phyloP scores from a whole-genome alignment of 805 yeast species.

The Naumovozyma dairenensis region DNA sequence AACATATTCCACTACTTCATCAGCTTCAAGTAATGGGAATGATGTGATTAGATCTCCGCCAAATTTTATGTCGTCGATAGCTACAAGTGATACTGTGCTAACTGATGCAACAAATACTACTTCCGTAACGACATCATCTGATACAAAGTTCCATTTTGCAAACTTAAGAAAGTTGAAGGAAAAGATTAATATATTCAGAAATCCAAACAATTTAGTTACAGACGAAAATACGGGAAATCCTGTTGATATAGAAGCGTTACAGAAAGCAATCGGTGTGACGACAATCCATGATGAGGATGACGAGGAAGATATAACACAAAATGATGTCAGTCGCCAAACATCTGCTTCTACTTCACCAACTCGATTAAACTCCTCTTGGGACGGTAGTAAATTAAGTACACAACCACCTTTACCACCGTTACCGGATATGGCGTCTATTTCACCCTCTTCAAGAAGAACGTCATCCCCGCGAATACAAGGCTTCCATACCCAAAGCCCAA shows the following conservation, averaged over 20 bases:
- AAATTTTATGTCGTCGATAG: conserved; percentile 18
- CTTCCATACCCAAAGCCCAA: not conserved
- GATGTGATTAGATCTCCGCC: conserved; percentile 2
- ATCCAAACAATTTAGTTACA: conserved; percentile 16
- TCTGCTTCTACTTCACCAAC: no score
- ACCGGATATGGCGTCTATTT: conserved; percentile 6
- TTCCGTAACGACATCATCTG: conserved; percentile 19
- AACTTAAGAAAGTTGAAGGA: conserved; percentile 28
- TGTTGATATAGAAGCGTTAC: conserved; percentile 29
- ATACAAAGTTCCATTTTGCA: conserved; percentile 29
- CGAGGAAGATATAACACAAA: conserved; percentile 4
- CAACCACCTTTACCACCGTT: conserved; percentile 23
- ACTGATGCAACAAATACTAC: conserved; percentile 19
- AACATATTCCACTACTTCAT: not conserved
- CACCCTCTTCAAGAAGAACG: conserved; percentile 3
- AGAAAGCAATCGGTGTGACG: conserved; percentile 28
- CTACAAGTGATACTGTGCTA: conserved; percentile 14
- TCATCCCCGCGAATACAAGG: not conserved
- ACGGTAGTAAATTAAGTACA: conserved; percentile 4
- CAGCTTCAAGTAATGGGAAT: conserved; percentile 2
- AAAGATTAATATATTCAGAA: conserved; percentile 27
- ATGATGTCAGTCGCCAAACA: no score
- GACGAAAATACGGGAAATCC: conserved; percentile 9
- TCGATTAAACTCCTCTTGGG: no score
- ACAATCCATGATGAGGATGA: conserved; percentile 12